Base-by-base conservation (phyloP, 768 basidiomycete species). In the Myochromella boudieri region DNA sequence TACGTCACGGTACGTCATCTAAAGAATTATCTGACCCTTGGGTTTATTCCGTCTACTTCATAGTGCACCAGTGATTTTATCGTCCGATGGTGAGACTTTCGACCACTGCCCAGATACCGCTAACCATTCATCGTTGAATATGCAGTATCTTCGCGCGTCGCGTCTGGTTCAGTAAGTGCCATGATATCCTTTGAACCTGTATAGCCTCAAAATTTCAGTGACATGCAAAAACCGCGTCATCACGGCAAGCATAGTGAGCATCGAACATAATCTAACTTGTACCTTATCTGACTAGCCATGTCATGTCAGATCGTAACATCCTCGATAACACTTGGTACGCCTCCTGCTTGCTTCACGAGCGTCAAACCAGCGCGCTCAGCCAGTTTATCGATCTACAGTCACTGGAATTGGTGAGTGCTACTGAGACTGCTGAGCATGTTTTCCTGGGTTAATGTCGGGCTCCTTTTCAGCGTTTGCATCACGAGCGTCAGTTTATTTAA, bases 1-100 rank as follows among this genome's bases (percentile, higher is more conserved):
- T 53, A 49, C 36, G 27, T 53, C 27, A 53, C 52, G 46, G 49
- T 54, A 44, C n/a, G 10, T 22, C 4, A 1, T 6, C 14, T 43
- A 11, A 1, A 10, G 18, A 11, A 26, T 5, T 21, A 21, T 15
- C 18, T 7, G 4, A 24, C 10, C 3, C 14, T 21, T 14, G 29
- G 36, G 17, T 32, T 46, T 14, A 48, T 9, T 6, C 0, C 12
- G 37, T 24, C 4, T 14, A 4, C 1, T 22, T 14, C 9, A 8
- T 18, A 54, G 53, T 46, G 45, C 48, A 48, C 59, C 33, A 67
- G 62, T 44, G 65, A 68, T 41, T 40, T 60, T 26, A 54, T 64
- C 38, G 59, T 70, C 39, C 40, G 68, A 60, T 53, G 55, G 69
- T 69, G 49, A 34, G 6, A 57, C n/a, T n/a, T 52, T n/a, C 18